These are phyloP conservation scores for Periglandula ipomoeae DNA, from an alignment of 2,329 filamentous ascomycete genomes.

Conservation along the genomic window DNA sequence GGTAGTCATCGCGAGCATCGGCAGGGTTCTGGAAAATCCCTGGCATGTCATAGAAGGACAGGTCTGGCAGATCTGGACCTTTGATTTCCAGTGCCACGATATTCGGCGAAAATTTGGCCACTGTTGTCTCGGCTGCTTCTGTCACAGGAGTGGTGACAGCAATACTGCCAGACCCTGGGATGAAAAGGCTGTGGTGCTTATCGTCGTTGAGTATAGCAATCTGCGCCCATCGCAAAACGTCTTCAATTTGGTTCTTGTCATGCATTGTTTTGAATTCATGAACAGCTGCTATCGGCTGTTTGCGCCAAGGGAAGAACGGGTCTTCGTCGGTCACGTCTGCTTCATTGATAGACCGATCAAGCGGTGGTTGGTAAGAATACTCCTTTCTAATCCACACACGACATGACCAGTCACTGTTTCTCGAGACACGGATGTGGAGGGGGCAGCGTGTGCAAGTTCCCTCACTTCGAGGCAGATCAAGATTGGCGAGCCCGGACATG, in stretches of 20 bases:
- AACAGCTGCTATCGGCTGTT: slow-evolving; percentile 32
- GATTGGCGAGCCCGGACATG: slow-evolving; percentile 56
- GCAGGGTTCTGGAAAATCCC: slow-evolving; percentile 68
- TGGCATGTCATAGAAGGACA: slow-evolving; percentile 80
- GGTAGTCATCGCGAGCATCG: slow-evolving; percentile 53
- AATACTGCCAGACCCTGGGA: slow-evolving; percentile 39
- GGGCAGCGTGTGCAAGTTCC: slow-evolving; percentile 76
- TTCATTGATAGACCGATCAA: slow-evolving; percentile 29
- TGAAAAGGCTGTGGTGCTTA: slow-evolving; percentile 40
- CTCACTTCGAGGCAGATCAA: slow-evolving; percentile 60
- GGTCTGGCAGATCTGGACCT: slow-evolving; percentile 58
- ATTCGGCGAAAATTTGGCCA: slow-evolving; percentile 73
- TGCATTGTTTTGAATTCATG: slow-evolving; percentile 56
- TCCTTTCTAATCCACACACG: slow-evolving; percentile 55
- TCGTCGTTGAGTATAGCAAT: slow-evolving; percentile 65
- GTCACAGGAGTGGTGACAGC: slow-evolving; percentile 24
- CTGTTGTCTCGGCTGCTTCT: slow-evolving; percentile 30
- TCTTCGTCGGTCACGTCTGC: slow-evolving; percentile 38
- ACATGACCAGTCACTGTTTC: slow-evolving; percentile 55
- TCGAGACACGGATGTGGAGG: slow-evolving; percentile 64
- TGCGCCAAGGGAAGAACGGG: slow-evolving; percentile 58
- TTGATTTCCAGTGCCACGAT: slow-evolving; percentile 68
- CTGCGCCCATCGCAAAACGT: slow-evolving; percentile 65
- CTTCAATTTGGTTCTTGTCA: slow-evolving; percentile 54
- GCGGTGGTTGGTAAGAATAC: slow-evolving; percentile 46